phyloP scores from a whole-genome alignment of 108 stramenopile species.

The Conticribra weissflogii region DNA sequence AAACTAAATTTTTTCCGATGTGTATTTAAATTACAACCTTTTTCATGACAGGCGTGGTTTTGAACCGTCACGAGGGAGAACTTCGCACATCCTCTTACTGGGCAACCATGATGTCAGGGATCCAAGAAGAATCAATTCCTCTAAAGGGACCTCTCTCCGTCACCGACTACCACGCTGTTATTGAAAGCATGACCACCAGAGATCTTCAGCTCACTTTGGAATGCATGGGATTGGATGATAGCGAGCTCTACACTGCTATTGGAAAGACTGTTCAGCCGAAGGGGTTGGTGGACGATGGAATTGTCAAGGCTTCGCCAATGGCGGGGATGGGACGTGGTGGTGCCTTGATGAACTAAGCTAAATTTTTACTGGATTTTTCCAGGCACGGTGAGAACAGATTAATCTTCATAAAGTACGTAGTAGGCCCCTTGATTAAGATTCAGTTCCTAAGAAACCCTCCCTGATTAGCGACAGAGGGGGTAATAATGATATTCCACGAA shows the following conservation, averaged over 20 bases:
- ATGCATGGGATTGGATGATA: slow-evolving; percentile 75
- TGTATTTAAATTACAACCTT: not conserved
- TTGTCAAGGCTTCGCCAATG: slow-evolving; percentile 76
- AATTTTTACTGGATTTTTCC: too few species aligned
- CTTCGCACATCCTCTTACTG: slow-evolving; percentile 89
- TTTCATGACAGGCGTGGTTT: slow-evolving; percentile 61
- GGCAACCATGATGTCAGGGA: slow-evolving; percentile 92
- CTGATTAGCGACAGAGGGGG: too few species aligned
- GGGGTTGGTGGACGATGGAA: slow-evolving; percentile 67
- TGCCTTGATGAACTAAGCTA: slow-evolving; percentile 73
- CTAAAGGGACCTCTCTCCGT: slow-evolving; percentile 91
- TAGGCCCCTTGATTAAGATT: too few species aligned
- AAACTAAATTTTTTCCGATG: not conserved
- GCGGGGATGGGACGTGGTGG: slow-evolving; percentile 90
- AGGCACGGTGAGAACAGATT: too few species aligned
- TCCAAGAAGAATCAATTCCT: slow-evolving; percentile 92
- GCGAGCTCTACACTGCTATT: slow-evolving; percentile 84
- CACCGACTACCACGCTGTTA: slow-evolving; percentile 89
- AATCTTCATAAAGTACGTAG: too few species aligned
- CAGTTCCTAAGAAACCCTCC: too few species aligned
- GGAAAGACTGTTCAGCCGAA: slow-evolving; percentile 81
- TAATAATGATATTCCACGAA: too few species aligned
- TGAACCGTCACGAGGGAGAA: slow-evolving; percentile 94
- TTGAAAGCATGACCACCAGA: slow-evolving; percentile 84
- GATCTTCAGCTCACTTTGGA: slow-evolving; percentile 89